Evolutionary conservation across 768 basidiomycete genomes (phyloP).

Genomic region (Lactarius hatsudake): DNA sequence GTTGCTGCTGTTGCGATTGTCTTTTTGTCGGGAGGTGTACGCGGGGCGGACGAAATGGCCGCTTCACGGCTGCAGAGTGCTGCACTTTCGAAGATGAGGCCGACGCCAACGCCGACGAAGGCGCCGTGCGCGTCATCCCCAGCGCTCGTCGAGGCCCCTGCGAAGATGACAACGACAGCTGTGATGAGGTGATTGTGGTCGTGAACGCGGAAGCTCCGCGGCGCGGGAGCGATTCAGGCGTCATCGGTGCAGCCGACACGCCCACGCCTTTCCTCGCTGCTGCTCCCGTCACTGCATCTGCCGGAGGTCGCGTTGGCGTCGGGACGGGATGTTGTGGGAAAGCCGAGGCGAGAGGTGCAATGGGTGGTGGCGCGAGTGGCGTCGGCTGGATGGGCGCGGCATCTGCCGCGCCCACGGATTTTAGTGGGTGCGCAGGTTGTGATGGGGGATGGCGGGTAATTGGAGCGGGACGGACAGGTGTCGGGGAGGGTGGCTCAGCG

Average conservation of each 20-base stretch:
- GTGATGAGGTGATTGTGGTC: background rate
- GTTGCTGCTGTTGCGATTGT: background rate
- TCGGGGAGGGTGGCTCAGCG: slow-evolving; percentile 6
- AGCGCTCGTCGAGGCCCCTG: slow-evolving; percentile 12
- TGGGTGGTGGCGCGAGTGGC: background rate
- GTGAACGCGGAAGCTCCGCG: background rate
- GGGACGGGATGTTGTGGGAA: background rate
- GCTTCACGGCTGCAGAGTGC: slow-evolving; percentile 5
- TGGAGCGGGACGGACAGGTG: slow-evolving; percentile 1
- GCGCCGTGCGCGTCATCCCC: slow-evolving; percentile 15
- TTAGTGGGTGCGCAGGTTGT: background rate
- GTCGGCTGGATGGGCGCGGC: too few relatives aligned
- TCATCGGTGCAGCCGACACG: background rate
- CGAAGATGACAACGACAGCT: background rate
- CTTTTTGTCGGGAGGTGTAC: background rate
- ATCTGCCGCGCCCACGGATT: background rate
- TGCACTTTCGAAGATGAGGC: background rate
- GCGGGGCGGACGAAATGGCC: slow-evolving; percentile 18
- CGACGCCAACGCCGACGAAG: background rate
- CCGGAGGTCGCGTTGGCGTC: background rate
- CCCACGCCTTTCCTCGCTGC: background rate
- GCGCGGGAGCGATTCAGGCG: background rate
- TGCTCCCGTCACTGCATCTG: too few relatives aligned
- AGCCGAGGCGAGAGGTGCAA: background rate
- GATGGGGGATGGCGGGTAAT: background rate